Base-by-base conservation (phyloP, 2,329 filamentous ascomycete species). In the Leptographium procerum region DNA sequence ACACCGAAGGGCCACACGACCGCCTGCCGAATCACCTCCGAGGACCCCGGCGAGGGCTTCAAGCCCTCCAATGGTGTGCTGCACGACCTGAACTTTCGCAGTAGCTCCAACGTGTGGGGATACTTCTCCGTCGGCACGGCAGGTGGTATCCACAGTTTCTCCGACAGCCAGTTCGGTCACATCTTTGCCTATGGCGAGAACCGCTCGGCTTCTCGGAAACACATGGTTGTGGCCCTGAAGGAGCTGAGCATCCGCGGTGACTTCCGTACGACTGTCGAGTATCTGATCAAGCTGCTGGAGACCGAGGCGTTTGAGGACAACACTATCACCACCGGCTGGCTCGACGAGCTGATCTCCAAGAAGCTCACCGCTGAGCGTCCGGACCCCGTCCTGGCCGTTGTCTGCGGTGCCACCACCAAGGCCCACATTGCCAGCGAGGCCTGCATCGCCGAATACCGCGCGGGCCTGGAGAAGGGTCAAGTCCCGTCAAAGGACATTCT, bases 171-270 rank as follows among this genome's bases (percentile, higher is more conserved):
- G 70, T 99, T 99, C 67, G 94, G 94, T 75, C 94, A 99, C 76
- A 99, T 99, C 66, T 99, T 99, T 73, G 95, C 94, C 56, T 99
- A 97, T 67, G 94, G 94, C 61, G 94, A 99, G 80, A 99, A 95
- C 78, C 86, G 94, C 72, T 87, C 91, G 55, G 91, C 94, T 29
- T 99, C 94, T 29, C 81, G 94, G 65, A 99, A 99, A 75, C 95
- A 99, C 79, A 99, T 99, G 94, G 91, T 99, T 65, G 88, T 99
- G 66, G 94, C 94, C 19, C 77, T 99, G 70, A 99, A 99, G 80
- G 94, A 99, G 76, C 75, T 99, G 75, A 99, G 92, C 77, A 99
- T 99, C 79, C 94, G 94, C 76, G 94, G 94, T 82, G 94, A 99
- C 73, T 99, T 99, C 83, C 84, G 91, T 70, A 99, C 94, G 57